Percentiles rank a stretch among this genome's conserved stretches.
These are phyloP conservation scores for Citrus unshiu DNA, from an alignment of 345 rosid species.

Conservation along the genomic window DNA sequence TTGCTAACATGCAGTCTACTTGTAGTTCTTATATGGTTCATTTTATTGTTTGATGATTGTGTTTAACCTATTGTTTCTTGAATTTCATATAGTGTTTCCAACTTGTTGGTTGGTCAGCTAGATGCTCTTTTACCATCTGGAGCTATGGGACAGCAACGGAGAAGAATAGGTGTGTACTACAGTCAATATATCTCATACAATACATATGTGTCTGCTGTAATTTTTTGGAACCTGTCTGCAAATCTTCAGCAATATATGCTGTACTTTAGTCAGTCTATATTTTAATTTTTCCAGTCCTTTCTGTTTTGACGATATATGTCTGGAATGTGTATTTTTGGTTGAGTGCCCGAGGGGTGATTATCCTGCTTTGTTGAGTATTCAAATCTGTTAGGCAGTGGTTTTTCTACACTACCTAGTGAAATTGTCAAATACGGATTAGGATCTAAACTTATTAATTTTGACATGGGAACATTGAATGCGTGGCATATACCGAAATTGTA, in stretches of 20 bases:
- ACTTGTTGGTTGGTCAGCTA: slow-evolving; percentile 49
- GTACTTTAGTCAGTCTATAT: neutral
- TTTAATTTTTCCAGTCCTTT: neutral
- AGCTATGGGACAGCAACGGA: slow-evolving; percentile 68
- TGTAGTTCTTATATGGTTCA: neutral
- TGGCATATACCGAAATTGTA: neutral
- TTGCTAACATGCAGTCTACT: neutral
- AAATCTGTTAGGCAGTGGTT: neutral
- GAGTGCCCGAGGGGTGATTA: neutral
- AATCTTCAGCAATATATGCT: neutral
- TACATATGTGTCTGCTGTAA: slow-evolving; percentile 3
- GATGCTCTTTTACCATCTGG: slow-evolving; percentile 74
- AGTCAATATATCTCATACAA: neutral
- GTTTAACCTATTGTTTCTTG: slow-evolving; percentile 2
- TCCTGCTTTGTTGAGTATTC: neutral
- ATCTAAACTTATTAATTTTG: neutral
- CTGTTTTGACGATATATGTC: neutral
- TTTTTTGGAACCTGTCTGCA: neutral
- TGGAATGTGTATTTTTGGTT: neutral
- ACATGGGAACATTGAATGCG: neutral
- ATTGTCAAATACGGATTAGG: neutral
- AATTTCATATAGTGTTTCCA: slow-evolving; percentile 51
- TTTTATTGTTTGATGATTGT: neutral
- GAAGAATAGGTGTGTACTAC: slow-evolving; percentile 61
- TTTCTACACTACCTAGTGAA: neutral